A percentile compares a stretch with the other conserved stretches of the same genome.
Conservation (phyloP, 2,329 filamentous ascomycete species). For the Hypoxylon sp. region DNA sequence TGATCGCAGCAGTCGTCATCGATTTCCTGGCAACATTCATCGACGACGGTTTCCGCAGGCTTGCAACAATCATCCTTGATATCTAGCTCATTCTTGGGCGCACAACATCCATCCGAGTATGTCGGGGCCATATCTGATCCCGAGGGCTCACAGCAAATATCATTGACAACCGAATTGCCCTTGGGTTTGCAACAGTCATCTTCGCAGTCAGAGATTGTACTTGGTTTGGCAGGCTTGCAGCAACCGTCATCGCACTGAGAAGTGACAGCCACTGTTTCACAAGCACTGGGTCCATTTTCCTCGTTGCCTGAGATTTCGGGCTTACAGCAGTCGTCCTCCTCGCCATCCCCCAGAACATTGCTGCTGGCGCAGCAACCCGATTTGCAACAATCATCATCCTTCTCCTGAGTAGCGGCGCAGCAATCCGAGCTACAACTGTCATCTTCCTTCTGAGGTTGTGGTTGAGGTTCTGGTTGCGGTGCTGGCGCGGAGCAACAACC, state of each 20-base stretch:
- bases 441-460: neutral
- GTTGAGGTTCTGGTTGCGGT: neutral
- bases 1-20: conserved; percentile 10
- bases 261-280: neutral
- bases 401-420: conserved; percentile 20
- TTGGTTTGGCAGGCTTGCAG: conserved; percentile 27
- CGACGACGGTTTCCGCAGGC: conserved; percentile 9
- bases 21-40: conserved; percentile 22
- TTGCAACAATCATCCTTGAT: conserved; percentile 29
- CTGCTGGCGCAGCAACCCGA: conserved; percentile 25
- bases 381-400: conserved; percentile 22
- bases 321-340: conserved; percentile 26
- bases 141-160: conserved; percentile 23
- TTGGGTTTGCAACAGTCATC: conserved; percentile 33
- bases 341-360: neutral
- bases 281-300: neutral
- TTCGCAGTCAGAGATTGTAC: conserved; percentile 7
- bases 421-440: conserved; percentile 7
- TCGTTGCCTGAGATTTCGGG: neutral
- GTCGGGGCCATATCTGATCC: neutral
- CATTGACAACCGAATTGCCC: neutral
- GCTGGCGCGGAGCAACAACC: conserved; percentile 22
- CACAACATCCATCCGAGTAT: conserved; percentile 22
- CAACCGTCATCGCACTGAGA: conserved; percentile 27
- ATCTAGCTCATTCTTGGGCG: conserved; percentile 9